Conservation (phyloP, 148 eudicot genomes). For the Limonium bicolor region DNA sequence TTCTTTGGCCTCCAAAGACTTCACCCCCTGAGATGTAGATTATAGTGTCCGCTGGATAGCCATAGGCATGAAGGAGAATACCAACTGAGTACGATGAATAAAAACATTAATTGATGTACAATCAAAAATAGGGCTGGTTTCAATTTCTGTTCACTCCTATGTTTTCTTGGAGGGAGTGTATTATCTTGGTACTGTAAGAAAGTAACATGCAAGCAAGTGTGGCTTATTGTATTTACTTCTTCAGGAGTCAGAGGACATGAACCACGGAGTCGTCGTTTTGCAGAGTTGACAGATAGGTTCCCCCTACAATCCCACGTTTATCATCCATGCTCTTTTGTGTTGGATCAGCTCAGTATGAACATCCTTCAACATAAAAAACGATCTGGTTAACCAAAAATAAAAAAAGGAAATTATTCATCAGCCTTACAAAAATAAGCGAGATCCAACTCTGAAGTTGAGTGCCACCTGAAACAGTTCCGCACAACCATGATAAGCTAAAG, state of each 20-base stretch:
- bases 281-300: slow-evolving; percentile 66
- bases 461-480: slow-evolving; percentile 93
- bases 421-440: slow-evolving; percentile 1
- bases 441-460: not conserved
- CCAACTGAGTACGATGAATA: no score
- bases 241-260: slow-evolving; percentile 90
- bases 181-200: no score
- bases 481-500: slow-evolving; percentile 85
- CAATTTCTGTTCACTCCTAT: no score
- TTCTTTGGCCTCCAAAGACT: slow-evolving; percentile 86
- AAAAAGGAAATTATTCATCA: slow-evolving; percentile 6
- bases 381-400: not conserved
- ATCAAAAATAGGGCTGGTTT: no score
- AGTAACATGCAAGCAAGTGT: no score
- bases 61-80: slow-evolving; percentile 78
- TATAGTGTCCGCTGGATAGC: slow-evolving; percentile 70
- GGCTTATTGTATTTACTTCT: slow-evolving; percentile 72
- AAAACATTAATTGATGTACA: no score
- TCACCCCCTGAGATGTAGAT: slow-evolving; percentile 89
- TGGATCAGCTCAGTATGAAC: slow-evolving; percentile 90
- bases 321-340: slow-evolving; percentile 87
- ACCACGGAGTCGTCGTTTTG: slow-evolving; percentile 53
- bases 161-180: no score
- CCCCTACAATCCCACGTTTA: slow-evolving; percentile 90
- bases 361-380: slow-evolving; percentile 40